Evolutionary conservation across 108 stramenopile genomes (phyloP).

Genomic region (Nitzschia sp.): DNA sequence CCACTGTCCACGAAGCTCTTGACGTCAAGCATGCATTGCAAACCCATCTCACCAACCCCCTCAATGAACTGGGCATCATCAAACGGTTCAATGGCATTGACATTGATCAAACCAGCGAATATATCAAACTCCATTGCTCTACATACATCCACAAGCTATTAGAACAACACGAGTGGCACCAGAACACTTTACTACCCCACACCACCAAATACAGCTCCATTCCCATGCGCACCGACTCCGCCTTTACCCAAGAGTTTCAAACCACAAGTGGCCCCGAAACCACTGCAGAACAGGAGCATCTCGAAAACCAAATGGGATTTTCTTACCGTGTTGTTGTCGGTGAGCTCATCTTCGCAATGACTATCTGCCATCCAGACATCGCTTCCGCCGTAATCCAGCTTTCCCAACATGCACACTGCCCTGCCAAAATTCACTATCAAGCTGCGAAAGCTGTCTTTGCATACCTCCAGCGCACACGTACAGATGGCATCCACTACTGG

Average conservation of each 20-base stretch:
- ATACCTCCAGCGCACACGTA: too few species aligned
- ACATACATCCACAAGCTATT: constrained; percentile 34
- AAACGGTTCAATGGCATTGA: constrained; percentile 32
- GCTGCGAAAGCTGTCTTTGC: too few species aligned
- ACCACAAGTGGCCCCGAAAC: not conserved
- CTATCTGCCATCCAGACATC: constrained; percentile 23
- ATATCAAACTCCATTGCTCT: constrained; percentile 12
- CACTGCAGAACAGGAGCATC: constrained; percentile 1
- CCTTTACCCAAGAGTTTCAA: not conserved
- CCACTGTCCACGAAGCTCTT: constrained; percentile 13
- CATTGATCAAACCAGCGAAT: constrained; percentile 28
- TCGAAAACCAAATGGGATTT: constrained; percentile 18
- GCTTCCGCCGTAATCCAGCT: not conserved
- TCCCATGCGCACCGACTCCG: constrained; percentile 4
- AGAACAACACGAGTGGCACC: constrained; percentile 12
- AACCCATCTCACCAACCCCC: constrained; percentile 11
- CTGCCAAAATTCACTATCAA: too few species aligned
- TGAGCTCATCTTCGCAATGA: constrained; percentile 33
- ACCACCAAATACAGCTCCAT: not conserved
- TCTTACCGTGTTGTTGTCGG: constrained; percentile 26
- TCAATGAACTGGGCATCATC: constrained; percentile 31
- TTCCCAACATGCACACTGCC: too few species aligned
- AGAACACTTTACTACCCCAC: not conserved
- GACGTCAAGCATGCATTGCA: constrained; percentile 4
- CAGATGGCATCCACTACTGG: too few species aligned